Conservation (phyloP, 2,329 filamentous ascomycete genomes). For the Fusarium nodosum region DNA sequence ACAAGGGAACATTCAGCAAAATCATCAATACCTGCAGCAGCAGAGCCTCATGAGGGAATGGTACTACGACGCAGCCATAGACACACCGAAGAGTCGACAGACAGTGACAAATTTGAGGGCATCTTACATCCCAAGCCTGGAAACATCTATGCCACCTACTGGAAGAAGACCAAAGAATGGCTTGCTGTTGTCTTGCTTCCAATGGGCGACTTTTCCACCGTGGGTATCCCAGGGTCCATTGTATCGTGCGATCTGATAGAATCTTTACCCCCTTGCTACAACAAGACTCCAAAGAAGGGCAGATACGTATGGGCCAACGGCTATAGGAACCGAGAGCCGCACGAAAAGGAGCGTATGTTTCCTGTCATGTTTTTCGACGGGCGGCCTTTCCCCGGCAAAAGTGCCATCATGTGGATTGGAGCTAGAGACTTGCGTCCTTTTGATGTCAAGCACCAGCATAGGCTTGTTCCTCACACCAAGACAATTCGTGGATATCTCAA, state of each 20-base stretch:
- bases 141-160: conserved; percentile 17
- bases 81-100: neutral
- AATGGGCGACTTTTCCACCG: conserved; percentile 9
- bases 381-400: conserved; percentile 32
- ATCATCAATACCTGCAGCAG: neutral
- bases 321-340: conserved; percentile 22
- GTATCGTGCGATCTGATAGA: conserved; percentile 1
- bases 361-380: conserved; percentile 45
- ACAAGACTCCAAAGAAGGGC: neutral
- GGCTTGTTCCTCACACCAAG: conserved; percentile 17
- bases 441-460: neutral
- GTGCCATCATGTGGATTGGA: conserved; percentile 39
- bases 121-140: conserved; percentile 5
- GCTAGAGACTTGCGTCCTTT: conserved; percentile 35
- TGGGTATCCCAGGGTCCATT: conserved; percentile 16
- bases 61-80: conserved; percentile 7
- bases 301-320: conserved; percentile 21
- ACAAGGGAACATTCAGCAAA: neutral
- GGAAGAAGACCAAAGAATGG: conserved; percentile 21
- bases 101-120: conserved; percentile 4
- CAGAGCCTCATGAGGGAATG: neutral
- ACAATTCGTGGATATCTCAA: conserved; percentile 13
- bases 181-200: conserved; percentile 21
- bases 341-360: conserved; percentile 32
- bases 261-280: conserved; percentile 6